These are phyloP conservation scores for Wickerhamomyces queroliae DNA, from an alignment of 805 yeast genomes.

Conservation along the genomic window DNA sequence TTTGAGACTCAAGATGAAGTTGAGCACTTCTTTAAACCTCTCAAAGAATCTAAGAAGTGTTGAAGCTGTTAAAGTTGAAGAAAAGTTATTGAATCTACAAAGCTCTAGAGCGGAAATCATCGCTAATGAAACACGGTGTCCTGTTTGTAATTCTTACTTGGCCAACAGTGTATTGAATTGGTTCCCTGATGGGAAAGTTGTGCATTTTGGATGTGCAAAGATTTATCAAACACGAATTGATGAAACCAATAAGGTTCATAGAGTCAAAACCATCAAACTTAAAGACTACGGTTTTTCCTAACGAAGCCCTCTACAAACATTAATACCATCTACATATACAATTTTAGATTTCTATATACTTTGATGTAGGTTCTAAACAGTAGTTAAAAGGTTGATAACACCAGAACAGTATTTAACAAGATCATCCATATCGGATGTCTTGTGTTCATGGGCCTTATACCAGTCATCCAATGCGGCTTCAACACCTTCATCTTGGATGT, in stretches of 20 bases:
- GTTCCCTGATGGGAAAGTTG: slow-evolving; percentile 24
- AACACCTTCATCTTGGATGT: slow-evolving; percentile 33
- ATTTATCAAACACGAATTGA: neutral
- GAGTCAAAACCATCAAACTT: slow-evolving; percentile 11
- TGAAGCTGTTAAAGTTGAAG: slow-evolving; percentile 26
- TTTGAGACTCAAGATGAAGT: slow-evolving; percentile 9
- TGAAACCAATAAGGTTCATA: neutral
- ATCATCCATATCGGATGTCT: slow-evolving; percentile 51
- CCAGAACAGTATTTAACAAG: slow-evolving; percentile 78
- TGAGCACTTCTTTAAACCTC: slow-evolving; percentile 14
- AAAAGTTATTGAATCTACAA: neutral
- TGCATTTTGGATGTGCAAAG: slow-evolving; percentile 20
- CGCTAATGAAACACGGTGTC: slow-evolving; percentile 32
- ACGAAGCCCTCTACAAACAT: too few relatives aligned
- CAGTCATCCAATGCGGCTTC: slow-evolving; percentile 43
- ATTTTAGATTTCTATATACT: neutral
- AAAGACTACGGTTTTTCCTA: slow-evolving; percentile 4
- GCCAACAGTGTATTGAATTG: slow-evolving; percentile 50
- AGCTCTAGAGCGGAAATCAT: slow-evolving; percentile 1
- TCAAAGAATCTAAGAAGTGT: slow-evolving; percentile 30
- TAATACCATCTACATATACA: neutral
- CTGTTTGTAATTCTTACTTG: slow-evolving; percentile 50
- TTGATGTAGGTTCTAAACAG: slow-evolving; percentile 7
- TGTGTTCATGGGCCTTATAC: slow-evolving; percentile 34
- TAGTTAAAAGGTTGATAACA: slow-evolving; percentile 54